Base-by-base conservation (phyloP, 2,329 filamentous ascomycete species). In the Phaeosphaeria sp. region DNA sequence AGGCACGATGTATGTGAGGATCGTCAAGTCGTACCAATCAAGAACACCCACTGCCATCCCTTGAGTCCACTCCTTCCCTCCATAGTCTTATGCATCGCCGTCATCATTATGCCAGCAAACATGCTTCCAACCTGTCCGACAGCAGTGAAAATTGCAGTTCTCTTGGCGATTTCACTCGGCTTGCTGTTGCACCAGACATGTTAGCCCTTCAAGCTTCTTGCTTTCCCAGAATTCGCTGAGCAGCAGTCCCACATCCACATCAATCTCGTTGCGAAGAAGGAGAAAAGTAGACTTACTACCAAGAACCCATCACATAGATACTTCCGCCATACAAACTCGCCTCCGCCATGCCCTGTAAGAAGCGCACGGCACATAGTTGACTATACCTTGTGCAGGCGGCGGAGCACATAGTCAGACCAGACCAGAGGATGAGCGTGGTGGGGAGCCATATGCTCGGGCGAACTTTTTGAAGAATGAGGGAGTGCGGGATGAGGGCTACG, bases 61-160 rank as follows among this genome's bases (percentile, higher is more conserved):
- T 57, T 60, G 20, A 71, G 48, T 0, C 61, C 62, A n/a, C 33
- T 52, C 20, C 33, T 50, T 2, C 65, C 66, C 15, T 69, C 46
- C 63, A 69, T 68, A 4, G 58, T 64, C 30, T 69, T 57, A 42
- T 67, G 56, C 55, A 69, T 68, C 5, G 68, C 66, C 24, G 65
- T 66, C 68, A 68, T 69, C 68, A 71, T 69, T 6, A 65, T 47
- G 17, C 68, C 68, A 1, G 68, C 66, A 53, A 69, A 70, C 68
- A 71, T 71, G 24, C 63, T 71, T 6, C 68, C 68, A 0, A 59
- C 51, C 25, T 68, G 66, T 8, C 67, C 68, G 21, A 64, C 47
- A 2, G 64, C 66, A 22, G 66, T 70, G 30, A 71, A 70, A 25
- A 71, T 69, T 9, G 68, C 66, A 1, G 62, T 64, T 21, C 68